Evolutionary conservation across 2,329 filamentous ascomycete genomes (phyloP), one percentile per base, ranked within the genome.

Genomic region (Periconia sp.): DNA sequence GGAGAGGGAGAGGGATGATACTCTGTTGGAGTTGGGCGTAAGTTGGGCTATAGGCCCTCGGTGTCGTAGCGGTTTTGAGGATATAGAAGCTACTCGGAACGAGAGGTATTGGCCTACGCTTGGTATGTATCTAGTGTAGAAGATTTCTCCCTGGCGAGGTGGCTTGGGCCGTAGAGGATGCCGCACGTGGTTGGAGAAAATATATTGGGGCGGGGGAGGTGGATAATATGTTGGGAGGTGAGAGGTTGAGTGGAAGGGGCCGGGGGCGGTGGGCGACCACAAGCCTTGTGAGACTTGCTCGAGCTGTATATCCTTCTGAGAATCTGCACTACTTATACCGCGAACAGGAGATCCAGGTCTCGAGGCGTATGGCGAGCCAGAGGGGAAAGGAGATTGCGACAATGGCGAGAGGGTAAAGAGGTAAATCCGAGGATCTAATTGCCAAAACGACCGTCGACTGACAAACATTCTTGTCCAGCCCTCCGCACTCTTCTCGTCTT

Each of bases 181-280:
- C 0, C 91, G 86, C 32, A 92, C 77, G 46, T 86, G 82, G 64
- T 89, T 84, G 2, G 89, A 92, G 49, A 87, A 84, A 4, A 81
- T 86, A 66, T 92, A 96, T 56, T 92, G 88, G 7, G 89, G 73
- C 1, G 94, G 89, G 2, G 87, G 78, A 0, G 92, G 91, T 2
- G 92, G 92, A 56, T 89, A 96, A 72, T 91, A 96, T 0, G 91
- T 96, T 2, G 92, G 92, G 2, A 96, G 77, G 67, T 95, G 89
- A 29, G 88, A 94, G 11, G 83, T 82, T 1, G 89, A 95, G 54
- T 83, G 84, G 70, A 92, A 96, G 0, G 89, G 90, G 0, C 87
- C 86, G 19, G 75, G 65, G 19, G 73, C 61, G 11, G 54, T 71
- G 56, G 70, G 74, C 9, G 71, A 69, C 63, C 68, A 71, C 10